phyloP scores from a whole-genome alignment of 2,329 filamentous ascomycete genomes.

The Akanthomyces muscarius region DNA sequence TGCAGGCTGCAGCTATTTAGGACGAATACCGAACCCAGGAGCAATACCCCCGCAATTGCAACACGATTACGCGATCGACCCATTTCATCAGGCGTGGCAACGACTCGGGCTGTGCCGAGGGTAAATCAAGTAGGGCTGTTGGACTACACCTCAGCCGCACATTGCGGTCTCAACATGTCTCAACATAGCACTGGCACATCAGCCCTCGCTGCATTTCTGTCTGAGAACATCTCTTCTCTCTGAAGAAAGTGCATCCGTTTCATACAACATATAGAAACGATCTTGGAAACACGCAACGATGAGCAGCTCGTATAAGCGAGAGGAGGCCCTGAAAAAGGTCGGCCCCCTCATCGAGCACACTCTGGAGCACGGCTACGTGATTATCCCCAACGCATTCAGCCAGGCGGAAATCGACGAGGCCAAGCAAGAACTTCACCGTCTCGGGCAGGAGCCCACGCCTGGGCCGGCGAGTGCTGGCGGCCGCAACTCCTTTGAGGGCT shows the following conservation, averaged over 20 bases:
- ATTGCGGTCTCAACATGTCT: no score
- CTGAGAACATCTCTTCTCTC: neutral
- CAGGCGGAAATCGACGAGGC: constrained; percentile 28
- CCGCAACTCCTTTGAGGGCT: constrained; percentile 36
- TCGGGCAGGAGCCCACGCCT: constrained; percentile 21
- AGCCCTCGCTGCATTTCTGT: no score
- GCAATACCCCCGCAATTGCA: neutral
- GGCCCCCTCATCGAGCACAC: constrained; percentile 22
- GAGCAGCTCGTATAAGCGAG: neutral
- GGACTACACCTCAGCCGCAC: neutral
- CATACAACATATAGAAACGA: neutral
- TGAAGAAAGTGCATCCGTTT: no score
- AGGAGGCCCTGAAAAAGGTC: neutral
- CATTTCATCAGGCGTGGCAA: neutral
- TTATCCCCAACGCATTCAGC: constrained; percentile 31
- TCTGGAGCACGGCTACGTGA: constrained; percentile 31
- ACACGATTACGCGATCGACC: neutral
- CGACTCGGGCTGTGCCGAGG: neutral
- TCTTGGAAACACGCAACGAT: neutral
- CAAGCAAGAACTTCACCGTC: constrained; percentile 22
- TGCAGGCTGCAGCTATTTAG: neutral
- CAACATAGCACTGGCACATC: no score
- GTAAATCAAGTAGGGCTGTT: neutral
- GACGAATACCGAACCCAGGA: neutral
- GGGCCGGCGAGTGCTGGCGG: constrained; percentile 28